A percentile compares a stretch with the other conserved stretches of the same genome.
phyloP scores from a whole-genome alignment of 352 stramenopile genomes.

The Globisporangium spiculum region DNA sequence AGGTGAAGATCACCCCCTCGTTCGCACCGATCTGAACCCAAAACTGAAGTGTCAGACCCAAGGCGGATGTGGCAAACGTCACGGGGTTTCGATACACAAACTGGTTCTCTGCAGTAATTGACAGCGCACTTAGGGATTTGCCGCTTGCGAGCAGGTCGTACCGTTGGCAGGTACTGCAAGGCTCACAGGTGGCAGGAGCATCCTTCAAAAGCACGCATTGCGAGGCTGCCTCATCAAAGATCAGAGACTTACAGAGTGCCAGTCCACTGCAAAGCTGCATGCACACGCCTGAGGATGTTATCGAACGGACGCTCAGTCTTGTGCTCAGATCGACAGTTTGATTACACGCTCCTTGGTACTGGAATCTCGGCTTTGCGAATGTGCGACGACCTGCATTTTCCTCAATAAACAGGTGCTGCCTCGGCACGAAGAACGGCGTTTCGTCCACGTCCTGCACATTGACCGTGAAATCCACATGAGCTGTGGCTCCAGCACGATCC shows the following conservation, averaged over 20 bases:
- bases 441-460: constrained; percentile 48
- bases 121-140: constrained; percentile 2
- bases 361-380: constrained; percentile 25
- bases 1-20: constrained; percentile 30
- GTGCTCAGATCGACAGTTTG: neutral
- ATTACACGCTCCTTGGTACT: constrained; percentile 18
- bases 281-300: neutral
- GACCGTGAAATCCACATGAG: constrained; percentile 13
- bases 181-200: neutral
- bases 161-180: constrained; percentile 9
- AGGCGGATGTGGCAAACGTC: neutral
- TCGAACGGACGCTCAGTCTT: neutral
- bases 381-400: constrained; percentile 21
- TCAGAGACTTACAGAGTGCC: constrained; percentile 2
- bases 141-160: neutral
- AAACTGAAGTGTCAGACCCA: constrained; percentile 24
- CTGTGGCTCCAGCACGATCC: neutral
- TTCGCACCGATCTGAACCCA: constrained; percentile 22
- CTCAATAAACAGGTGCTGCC: constrained; percentile 39
- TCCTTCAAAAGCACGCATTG: constrained; percentile 6
- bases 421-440: constrained; percentile 26
- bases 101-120: constrained; percentile 2
- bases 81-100: constrained; percentile 1
- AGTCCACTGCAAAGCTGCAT: constrained; percentile 1
- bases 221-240: constrained; percentile 5